phyloP scores from a whole-genome alignment of 2,329 filamentous ascomycete genomes.

The Calonectria honghensis region DNA sequence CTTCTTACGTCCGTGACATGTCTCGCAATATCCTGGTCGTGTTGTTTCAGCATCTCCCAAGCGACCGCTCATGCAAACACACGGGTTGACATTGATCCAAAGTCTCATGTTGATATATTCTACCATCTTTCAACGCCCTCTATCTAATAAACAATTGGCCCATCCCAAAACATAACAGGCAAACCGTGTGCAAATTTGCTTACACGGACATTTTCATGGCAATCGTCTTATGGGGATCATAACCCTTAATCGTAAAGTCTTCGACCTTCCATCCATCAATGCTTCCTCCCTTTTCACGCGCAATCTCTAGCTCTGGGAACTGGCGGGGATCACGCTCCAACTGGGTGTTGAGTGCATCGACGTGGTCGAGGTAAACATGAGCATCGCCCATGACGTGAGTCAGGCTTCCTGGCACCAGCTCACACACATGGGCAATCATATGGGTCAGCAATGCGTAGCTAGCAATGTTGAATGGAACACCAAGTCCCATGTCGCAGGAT shows the following conservation, averaged over 20 bases:
- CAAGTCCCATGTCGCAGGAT: slow-evolving; percentile 96
- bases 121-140: slow-evolving; percentile 45
- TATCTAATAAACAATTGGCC: slow-evolving; percentile 37
- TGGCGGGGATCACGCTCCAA: slow-evolving; percentile 85
- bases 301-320: slow-evolving; percentile 87
- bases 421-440: slow-evolving; percentile 92
- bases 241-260: slow-evolving; percentile 91
- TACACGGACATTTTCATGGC: slow-evolving; percentile 98
- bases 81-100: neutral
- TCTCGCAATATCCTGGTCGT: neutral
- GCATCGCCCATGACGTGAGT: slow-evolving; percentile 98
- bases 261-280: slow-evolving; percentile 94
- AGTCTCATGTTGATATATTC: slow-evolving; percentile 6
- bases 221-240: slow-evolving; percentile 93
- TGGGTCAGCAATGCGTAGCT: slow-evolving; percentile 95
- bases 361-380: slow-evolving; percentile 96
- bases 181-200: neutral
- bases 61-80: neutral
- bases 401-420: slow-evolving; percentile 88
- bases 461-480: slow-evolving; percentile 98
- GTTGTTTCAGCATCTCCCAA: neutral
- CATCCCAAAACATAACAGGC: slow-evolving; percentile 13
- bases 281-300: slow-evolving; percentile 78
- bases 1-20: neutral
- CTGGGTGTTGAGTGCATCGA: slow-evolving; percentile 89